These are phyloP conservation scores for Boletus rubropictus DNA, from an alignment of 768 basidiomycete genomes.

Conservation along the genomic window DNA sequence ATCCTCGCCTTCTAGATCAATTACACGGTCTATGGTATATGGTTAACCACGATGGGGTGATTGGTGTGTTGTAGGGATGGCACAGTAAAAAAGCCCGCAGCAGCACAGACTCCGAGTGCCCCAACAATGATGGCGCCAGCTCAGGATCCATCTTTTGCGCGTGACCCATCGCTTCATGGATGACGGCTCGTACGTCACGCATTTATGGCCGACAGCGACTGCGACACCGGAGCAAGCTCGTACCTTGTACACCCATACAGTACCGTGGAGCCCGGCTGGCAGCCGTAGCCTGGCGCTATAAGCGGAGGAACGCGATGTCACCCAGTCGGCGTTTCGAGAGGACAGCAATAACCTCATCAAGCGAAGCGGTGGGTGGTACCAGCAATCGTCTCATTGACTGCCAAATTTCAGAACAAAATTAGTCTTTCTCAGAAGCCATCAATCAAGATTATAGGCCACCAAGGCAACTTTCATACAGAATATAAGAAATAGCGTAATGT, in stretches of 20 bases:
- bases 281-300: neutral
- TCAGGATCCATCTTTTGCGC: neutral
- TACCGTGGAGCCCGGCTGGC: slow-evolving; percentile 16
- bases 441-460: slow-evolving; percentile 5
- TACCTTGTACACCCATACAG: slow-evolving; percentile 5
- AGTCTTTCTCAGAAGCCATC: slow-evolving; percentile 1
- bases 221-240: slow-evolving; percentile 7
- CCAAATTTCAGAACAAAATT: slow-evolving; percentile 6
- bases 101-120: slow-evolving; percentile 3
- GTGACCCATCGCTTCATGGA: slow-evolving; percentile 1
- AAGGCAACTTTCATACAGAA: slow-evolving; percentile 26
- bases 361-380: too few relatives aligned
- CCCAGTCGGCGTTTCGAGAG: neutral
- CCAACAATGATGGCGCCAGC: slow-evolving; percentile 6
- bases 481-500: slow-evolving; percentile 30
- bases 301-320: slow-evolving; percentile 11
- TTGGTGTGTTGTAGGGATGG: slow-evolving; percentile 15
- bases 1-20: slow-evolving; percentile 10
- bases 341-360: slow-evolving; percentile 1
- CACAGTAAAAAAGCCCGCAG: slow-evolving; percentile 4
- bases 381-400: too few relatives aligned
- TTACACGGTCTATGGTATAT: slow-evolving; percentile 8
- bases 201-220: neutral
- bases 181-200: neutral
- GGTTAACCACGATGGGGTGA: slow-evolving; percentile 12